These are phyloP conservation scores for Lepidium aucheri DNA, from an alignment of 345 rosid genomes.

Conservation along the genomic window DNA sequence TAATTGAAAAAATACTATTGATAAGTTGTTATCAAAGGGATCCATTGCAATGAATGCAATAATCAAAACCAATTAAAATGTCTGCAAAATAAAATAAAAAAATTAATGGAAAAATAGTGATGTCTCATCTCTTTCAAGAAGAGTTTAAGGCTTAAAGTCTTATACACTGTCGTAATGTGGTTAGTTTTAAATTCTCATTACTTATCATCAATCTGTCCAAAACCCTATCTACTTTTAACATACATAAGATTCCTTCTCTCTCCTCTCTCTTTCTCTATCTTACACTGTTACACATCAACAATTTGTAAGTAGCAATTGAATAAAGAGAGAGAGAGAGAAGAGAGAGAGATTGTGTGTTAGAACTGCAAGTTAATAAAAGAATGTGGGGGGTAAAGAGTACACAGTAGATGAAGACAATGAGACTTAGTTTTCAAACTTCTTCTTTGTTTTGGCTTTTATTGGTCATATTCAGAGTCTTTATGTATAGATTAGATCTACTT, in stretches of 20 bases:
- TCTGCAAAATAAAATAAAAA: not conserved
- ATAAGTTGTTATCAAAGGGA: conserved; percentile 28
- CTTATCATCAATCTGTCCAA: conserved; percentile 25
- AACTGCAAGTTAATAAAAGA: conserved; percentile 30
- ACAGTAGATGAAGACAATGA: conserved; percentile 34
- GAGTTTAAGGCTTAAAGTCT: conserved; percentile 13
- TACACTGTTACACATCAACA: conserved; percentile 8
- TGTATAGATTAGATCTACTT: conserved; percentile 18
- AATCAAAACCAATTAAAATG: conserved; percentile 4
- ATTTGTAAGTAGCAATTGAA: conserved; percentile 22
- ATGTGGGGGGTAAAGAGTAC: conserved; percentile 27
- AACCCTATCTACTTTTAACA: conserved; percentile 27
- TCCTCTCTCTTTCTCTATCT: conserved; percentile 11
- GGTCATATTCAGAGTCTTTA: conserved; percentile 20
- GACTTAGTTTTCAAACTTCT: conserved; percentile 29
- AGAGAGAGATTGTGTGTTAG: conserved; percentile 9
- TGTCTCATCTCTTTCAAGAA: conserved; percentile 26
- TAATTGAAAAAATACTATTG: conserved; percentile 1
- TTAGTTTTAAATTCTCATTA: conserved; percentile 27
- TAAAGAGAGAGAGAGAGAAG: conserved; percentile 11
- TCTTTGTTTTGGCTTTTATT: conserved; percentile 25
- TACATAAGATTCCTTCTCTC: conserved; percentile 19
- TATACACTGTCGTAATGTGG: conserved; percentile 21
- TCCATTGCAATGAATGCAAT: conserved; percentile 25
- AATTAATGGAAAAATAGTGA: conserved; percentile 9